Base-by-base conservation (phyloP, 345 rosid species). In the Hibiscus tridactylites region DNA sequence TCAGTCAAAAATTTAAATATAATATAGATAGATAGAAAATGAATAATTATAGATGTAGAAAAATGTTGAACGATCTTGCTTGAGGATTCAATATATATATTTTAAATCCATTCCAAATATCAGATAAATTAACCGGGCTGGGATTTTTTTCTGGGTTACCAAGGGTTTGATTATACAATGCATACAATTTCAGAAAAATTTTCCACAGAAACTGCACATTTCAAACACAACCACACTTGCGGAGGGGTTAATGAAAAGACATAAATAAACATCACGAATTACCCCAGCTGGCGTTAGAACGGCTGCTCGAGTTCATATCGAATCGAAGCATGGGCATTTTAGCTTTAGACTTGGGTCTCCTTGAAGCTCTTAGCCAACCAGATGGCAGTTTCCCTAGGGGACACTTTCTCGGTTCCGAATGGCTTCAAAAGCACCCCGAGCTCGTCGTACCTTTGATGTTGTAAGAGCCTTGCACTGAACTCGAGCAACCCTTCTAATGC, bases 351-450 rank as follows among this genome's bases (percentile, higher is more conserved):
- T 65, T 81, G 74, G 61, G 95, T 89, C 82, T 90, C 92, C 80
- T 90, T 95, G 82, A 95, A 92, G 88, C 99, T 95, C 84, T 90
- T 95, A 15, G 96, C 83, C 85, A 95, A 63, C 99, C 97, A 95
- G 65, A 95, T 95, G 12, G 99, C 99, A 31, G 99, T 95, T 77
- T 95, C 97, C 74, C 97, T 85, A 0, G 99, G 87, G 9, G 99
- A 95, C 61, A 88, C 97, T 74, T 89, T 95, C 82, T 92, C 97
- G 0, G 91, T 88, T 16, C 99, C 99, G 53, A 95, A 95, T 46
- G 99, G 99, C 83, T 88, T 92, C 59, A 95, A 83, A 31, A 95
- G 73, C 77, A 95, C 97, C 6, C 87, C 90, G 0, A 95, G 97
- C 84, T 95, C 97, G 0, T 89, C 97, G 53, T 85, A 90, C 76